Evolutionary conservation across 768 basidiomycete genomes (phyloP), one percentile per base, ranked within the genome.

Genomic region (Tephrocybe rancida): DNA sequence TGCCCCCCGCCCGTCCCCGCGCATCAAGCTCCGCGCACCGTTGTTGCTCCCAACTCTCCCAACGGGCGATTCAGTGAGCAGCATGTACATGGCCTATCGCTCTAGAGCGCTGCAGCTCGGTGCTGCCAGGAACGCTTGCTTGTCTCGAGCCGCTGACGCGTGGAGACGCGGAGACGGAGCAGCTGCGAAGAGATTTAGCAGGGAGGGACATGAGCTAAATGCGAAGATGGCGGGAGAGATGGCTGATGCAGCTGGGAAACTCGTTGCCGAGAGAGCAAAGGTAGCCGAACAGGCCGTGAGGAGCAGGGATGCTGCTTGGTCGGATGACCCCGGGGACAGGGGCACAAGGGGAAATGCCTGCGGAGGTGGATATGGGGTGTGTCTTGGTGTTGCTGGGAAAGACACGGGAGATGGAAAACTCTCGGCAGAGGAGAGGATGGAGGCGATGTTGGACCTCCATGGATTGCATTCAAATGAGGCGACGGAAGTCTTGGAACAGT

Each of bases 81-180:
- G 68, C 47, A 69, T 97, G 57, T 99, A 99, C 72, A 89, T 97
- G 85, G 68, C 84, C 1, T 96, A 97, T 64, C 87, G 97, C 16
- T 80, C 87, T 29, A 85, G 90, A 29, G 95, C 92, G 22, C 79
- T 98, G 52, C 90, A 97, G 63, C 85, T 98, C 21, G 97, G 96
- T 45, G 90, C 93, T 1, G 92, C 92, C 27, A 80, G 97, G 32
- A 98, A 98, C 62, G 93, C 93, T 14, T 97, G 92, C 68, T 78
- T 99, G 24, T 92, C 92, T 1, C 85, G 94, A 39, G 97, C 97
- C 11, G 96, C 97, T 2, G 95, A 97, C 63, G 94, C 95, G 3
- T 99, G 94, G 92, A 81, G 92, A 50, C 81, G 93, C 2, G 95
- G 96, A 1, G 97, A 99, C 61, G 96, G 96, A 2, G 94, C 95